phyloP scores from a whole-genome alignment of 2,329 filamentous ascomycete genomes.

The Verticillium nubilum region DNA sequence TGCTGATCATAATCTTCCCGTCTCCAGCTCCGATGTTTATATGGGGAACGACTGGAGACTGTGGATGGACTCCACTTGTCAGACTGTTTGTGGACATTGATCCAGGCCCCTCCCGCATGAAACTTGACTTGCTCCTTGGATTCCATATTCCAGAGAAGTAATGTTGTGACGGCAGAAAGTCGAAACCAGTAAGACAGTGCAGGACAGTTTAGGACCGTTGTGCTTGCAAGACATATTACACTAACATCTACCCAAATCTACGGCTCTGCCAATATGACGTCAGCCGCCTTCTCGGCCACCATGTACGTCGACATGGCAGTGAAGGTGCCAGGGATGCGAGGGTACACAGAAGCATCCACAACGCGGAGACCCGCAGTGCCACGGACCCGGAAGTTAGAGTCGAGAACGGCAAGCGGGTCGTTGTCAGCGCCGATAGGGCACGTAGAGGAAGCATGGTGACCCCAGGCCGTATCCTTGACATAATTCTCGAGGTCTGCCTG shows the following conservation, averaged over 20 bases:
- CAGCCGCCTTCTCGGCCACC: conserved; percentile 26
- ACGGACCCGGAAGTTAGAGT: conserved; percentile 41
- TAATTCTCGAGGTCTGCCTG: conserved; percentile 16
- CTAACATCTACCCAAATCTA: background rate
- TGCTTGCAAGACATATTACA: no score
- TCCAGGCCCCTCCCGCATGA: no score
- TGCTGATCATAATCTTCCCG: background rate
- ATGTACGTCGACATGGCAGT: conserved; percentile 25
- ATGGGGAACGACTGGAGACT: no score
- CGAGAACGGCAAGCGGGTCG: conserved; percentile 35
- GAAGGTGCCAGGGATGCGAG: conserved; percentile 25
- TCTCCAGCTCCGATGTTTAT: background rate
- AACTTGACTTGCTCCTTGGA: no score
- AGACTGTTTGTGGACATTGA: no score
- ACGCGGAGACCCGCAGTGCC: conserved; percentile 39
- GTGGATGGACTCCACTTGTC: no score
- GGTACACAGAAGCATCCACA: conserved; percentile 40
- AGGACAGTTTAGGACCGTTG: no score
- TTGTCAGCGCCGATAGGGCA: conserved; percentile 25
- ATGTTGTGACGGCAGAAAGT: no score
- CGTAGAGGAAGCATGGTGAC: conserved; percentile 26
- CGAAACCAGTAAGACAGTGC: no score
- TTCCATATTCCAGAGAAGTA: no score
- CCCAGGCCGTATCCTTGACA: conserved; percentile 24
- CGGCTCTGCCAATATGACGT: conserved; percentile 17